Evolutionary conservation across 352 stramenopile genomes (phyloP), one percentile per base, ranked within the genome.

Genomic region (Peronospora tabacina): DNA sequence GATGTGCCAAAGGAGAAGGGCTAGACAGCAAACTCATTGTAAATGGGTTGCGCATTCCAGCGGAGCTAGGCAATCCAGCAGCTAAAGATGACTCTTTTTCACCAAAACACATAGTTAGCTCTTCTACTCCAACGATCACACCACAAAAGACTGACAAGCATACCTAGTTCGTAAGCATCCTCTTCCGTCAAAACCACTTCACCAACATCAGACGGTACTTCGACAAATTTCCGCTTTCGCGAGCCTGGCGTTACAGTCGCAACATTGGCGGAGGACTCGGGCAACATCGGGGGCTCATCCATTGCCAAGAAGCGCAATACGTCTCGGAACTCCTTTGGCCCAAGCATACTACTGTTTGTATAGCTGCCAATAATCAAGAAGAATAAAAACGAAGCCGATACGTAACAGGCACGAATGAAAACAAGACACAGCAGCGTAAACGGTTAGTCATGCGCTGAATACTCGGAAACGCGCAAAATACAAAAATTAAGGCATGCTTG

Each of bases 281-380:
- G 72, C n/a, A 93, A 57, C 20, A 93, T 33, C 16, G 78, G 68
- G 0, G 80, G 75, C 22, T 93, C 80, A 44, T 93, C 82, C 80
- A 93, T 93, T 13, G 82, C 79, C 22, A 93, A 64, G 32, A 89
- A 93, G 1, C 80, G 80, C 37, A 93, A 51, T 15, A 91, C 78
- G 39, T 93, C 82, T 42, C 76, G 72, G 45, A 93, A 93, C 38
- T 93, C 82, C 45, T 93, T 93, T 8, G 80, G 72, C 6, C 79
- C 80, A 41, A 91, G 75, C 55, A 85, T 70, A 55, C 77, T 90
- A 50, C 52, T 86, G 60, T 82, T 83, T 48, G 78, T 67, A 75
- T 80, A 87, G 64, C 75, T 87, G 77, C 53, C 53, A 86, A 82
- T 63, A 64, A 72, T 61, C 55, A 79, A 67, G 44, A 16, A 58